A percentile compares a stretch with the other conserved stretches of the same genome.
phyloP scores from a whole-genome alignment of 2,329 filamentous ascomycete genomes.

The Colletotrichum spinosum region DNA sequence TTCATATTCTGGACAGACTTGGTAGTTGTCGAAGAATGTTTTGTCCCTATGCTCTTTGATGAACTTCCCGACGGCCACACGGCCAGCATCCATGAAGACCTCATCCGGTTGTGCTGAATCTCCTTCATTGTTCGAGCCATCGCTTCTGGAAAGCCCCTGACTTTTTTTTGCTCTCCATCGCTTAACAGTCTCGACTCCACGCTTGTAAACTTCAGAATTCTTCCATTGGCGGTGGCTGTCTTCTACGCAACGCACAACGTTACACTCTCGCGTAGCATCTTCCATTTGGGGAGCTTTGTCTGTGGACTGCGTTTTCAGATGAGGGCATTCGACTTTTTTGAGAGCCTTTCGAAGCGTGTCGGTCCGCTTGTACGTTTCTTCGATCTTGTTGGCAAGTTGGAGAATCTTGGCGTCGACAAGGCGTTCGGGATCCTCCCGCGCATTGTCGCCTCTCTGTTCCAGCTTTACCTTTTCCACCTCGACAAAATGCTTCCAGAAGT shows the following conservation, averaged over 20 bases:
- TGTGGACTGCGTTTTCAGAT: background rate
- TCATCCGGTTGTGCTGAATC: background rate
- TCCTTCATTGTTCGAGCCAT: background rate
- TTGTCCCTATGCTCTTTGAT: background rate
- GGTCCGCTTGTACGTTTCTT: constrained; percentile 8
- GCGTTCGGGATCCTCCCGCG: background rate
- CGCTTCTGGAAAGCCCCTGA: background rate
- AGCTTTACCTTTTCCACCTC: background rate
- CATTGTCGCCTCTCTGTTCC: background rate
- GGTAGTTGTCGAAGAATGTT: background rate
- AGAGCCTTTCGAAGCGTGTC: background rate
- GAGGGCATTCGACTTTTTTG: background rate
- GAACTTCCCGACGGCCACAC: background rate
- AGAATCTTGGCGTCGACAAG: constrained; percentile 1
- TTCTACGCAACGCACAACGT: background rate
- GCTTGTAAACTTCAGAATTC: background rate
- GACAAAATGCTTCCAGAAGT: background rate
- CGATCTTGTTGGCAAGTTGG: background rate
- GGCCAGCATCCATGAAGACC: background rate
- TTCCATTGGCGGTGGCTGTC: constrained; percentile 6
- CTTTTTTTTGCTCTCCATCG: background rate
- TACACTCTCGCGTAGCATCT: background rate
- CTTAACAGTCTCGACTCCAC: background rate
- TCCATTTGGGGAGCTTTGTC: too few species aligned
- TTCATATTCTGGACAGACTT: background rate